Evolutionary conservation across 2,329 filamentous ascomycete species (phyloP).

Genomic region (Cytospora paraplurivora): DNA sequence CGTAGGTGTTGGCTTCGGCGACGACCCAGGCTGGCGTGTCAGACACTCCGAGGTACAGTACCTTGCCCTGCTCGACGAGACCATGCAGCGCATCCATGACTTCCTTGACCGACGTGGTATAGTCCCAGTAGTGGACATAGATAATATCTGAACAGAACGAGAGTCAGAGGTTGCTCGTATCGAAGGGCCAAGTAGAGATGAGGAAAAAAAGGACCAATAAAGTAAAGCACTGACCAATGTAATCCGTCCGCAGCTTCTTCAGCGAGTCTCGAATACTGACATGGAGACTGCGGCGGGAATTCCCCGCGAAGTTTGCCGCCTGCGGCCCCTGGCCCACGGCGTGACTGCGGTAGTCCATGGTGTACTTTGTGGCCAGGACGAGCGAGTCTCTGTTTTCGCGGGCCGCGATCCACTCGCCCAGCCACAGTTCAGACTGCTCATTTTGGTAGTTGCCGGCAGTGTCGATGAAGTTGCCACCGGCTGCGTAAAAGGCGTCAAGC

Average conservation of each 20-base stretch:
- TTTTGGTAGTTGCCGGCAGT: slow-evolving; percentile 62
- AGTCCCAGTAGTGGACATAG: slow-evolving; percentile 70
- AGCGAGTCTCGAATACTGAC: slow-evolving; percentile 45
- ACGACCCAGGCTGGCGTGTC: slow-evolving; percentile 38
- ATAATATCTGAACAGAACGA: slow-evolving; percentile 33
- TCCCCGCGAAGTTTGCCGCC: slow-evolving; percentile 46
- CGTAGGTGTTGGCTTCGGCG: slow-evolving; percentile 35
- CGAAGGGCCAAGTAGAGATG: no score
- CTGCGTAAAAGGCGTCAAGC: neutral
- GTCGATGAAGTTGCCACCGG: slow-evolving; percentile 72
- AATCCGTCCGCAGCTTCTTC: slow-evolving; percentile 43
- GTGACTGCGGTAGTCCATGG: slow-evolving; percentile 42
- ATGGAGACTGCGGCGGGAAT: slow-evolving; percentile 45
- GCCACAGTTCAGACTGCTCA: slow-evolving; percentile 58
- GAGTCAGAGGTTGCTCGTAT: no score
- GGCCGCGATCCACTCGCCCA: slow-evolving; percentile 58
- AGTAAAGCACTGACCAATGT: slow-evolving; percentile 29
- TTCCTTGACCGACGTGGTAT: slow-evolving; percentile 64
- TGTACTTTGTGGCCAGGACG: slow-evolving; percentile 59
- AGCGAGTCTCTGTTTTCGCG: slow-evolving; percentile 55
- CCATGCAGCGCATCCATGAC: slow-evolving; percentile 69
- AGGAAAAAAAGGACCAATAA: no score
- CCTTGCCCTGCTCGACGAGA: slow-evolving; percentile 62
- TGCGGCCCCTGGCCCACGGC: slow-evolving; percentile 25
- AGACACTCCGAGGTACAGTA: slow-evolving; percentile 64